Evolutionary conservation across 257 asterid genomes (phyloP).

Genomic region (Solanum clarkiae): DNA sequence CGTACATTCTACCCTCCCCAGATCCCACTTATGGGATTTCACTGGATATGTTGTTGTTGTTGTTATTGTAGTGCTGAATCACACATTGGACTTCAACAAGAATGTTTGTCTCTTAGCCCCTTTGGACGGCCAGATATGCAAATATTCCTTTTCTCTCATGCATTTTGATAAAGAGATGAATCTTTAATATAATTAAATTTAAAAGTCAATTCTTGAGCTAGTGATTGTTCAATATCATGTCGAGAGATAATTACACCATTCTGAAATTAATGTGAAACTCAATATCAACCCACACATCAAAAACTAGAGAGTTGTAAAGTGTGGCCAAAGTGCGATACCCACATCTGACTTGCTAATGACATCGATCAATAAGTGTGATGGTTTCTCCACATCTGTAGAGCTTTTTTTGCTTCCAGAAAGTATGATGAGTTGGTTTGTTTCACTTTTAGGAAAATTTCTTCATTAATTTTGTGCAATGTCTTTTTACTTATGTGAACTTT

Average conservation of each 20-base stretch:
- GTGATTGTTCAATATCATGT: neutral
- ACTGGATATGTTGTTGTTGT: too few species aligned
- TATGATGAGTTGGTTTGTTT: too few species aligned
- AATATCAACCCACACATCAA: neutral
- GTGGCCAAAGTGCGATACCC: neutral
- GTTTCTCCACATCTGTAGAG: too few species aligned
- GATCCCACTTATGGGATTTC: too few species aligned
- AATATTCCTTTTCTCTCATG: neutral
- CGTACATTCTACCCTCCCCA: too few species aligned
- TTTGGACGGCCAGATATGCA: conserved; percentile 5
- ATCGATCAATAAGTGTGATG: too few species aligned
- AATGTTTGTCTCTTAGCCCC: neutral
- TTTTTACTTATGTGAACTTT: too few species aligned
- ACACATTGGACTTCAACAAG: neutral
- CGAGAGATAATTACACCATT: neutral
- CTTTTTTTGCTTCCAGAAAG: too few species aligned
- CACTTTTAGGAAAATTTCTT: too few species aligned
- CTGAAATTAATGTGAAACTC: neutral
- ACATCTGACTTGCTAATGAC: too few species aligned
- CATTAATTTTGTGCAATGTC: too few species aligned
- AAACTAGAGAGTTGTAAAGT: neutral
- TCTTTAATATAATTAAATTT: neutral
- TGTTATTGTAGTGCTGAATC: too few species aligned
- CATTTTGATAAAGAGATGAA: neutral
- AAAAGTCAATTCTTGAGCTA: neutral